Evolutionary conservation across 306 rosid species (phyloP).

Genomic region (Heteromeles arbutifolia): DNA sequence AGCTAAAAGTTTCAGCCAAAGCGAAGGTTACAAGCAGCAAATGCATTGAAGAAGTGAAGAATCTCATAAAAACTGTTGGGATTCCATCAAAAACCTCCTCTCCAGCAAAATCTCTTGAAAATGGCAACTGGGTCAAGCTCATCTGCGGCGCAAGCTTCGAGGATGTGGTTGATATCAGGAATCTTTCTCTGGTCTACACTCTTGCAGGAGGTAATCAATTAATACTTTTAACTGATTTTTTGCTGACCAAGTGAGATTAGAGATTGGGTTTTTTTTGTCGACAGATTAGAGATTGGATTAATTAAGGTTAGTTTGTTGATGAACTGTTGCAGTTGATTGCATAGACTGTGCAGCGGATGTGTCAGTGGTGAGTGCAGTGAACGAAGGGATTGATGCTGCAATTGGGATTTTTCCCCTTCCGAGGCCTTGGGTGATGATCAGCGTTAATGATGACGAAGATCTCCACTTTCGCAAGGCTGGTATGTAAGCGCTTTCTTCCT

Average conservation of each 20-base stretch:
- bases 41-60: slow-evolving; percentile 28
- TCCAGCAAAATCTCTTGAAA: slow-evolving; percentile 46
- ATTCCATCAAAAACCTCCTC: slow-evolving; percentile 35
- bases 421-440: slow-evolving; percentile 91
- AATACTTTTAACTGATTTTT: background rate
- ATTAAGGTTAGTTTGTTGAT: background rate
- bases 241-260: background rate
- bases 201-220: slow-evolving; percentile 74
- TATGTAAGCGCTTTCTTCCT: slow-evolving; percentile 22
- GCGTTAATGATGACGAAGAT: slow-evolving; percentile 83
- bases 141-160: slow-evolving; percentile 83
- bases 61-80: slow-evolving; percentile 31
- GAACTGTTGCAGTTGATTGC: slow-evolving; percentile 73
- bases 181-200: slow-evolving; percentile 81
- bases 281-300: background rate
- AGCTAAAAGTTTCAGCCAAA: slow-evolving; percentile 10
- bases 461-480: slow-evolving; percentile 93
- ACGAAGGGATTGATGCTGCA: slow-evolving; percentile 84
- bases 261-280: too few species aligned
- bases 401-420: slow-evolving; percentile 33
- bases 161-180: slow-evolving; percentile 90
- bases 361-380: slow-evolving; percentile 78
- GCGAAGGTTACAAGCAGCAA: slow-evolving; percentile 7
- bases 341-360: slow-evolving; percentile 96
- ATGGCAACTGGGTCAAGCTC: slow-evolving; percentile 60